These are phyloP conservation scores for Aspergillus haitiensis DNA, from an alignment of 495 filamentous ascomycete species.

Conservation along the genomic window DNA sequence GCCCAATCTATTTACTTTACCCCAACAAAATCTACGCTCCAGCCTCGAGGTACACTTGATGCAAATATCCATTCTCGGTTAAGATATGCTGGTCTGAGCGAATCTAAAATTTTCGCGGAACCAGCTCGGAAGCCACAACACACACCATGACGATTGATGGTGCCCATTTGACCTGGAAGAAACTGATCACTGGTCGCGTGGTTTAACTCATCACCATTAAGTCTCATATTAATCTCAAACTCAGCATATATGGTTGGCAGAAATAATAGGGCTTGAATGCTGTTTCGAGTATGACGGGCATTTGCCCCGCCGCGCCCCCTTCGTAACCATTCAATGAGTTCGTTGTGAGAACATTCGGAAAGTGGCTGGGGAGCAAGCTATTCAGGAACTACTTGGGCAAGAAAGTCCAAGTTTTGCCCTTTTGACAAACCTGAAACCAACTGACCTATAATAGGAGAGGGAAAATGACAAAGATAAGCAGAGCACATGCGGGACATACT, in stretches of 20 bases:
- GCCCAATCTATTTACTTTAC: too few relatives aligned
- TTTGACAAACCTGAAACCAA: not conserved
- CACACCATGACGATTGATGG: not conserved
- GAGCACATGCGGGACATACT: too few relatives aligned
- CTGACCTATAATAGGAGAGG: not conserved
- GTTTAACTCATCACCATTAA: slow-evolving; percentile 1
- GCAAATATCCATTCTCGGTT: not conserved
- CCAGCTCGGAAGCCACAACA: not conserved
- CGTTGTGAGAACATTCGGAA: not conserved
- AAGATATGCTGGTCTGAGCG: not conserved
- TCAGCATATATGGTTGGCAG: not conserved
- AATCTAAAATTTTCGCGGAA: not conserved
- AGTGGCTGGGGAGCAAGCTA: not conserved
- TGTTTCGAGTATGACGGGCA: not conserved
- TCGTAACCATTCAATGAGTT: not conserved
- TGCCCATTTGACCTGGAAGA: not conserved
- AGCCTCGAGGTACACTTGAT: too few relatives aligned
- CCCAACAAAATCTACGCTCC: too few relatives aligned
- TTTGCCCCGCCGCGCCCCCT: not conserved
- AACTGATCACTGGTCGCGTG: slow-evolving; percentile 1
- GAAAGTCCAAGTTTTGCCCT: not conserved
- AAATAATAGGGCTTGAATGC: not conserved
- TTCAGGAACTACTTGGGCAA: not conserved
- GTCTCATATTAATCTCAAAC: not conserved
- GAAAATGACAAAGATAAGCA: too few relatives aligned